These are phyloP conservation scores for Lasiodiplodia theobromae DNA, from an alignment of 2,329 filamentous ascomycete species.

Conservation along the genomic window DNA sequence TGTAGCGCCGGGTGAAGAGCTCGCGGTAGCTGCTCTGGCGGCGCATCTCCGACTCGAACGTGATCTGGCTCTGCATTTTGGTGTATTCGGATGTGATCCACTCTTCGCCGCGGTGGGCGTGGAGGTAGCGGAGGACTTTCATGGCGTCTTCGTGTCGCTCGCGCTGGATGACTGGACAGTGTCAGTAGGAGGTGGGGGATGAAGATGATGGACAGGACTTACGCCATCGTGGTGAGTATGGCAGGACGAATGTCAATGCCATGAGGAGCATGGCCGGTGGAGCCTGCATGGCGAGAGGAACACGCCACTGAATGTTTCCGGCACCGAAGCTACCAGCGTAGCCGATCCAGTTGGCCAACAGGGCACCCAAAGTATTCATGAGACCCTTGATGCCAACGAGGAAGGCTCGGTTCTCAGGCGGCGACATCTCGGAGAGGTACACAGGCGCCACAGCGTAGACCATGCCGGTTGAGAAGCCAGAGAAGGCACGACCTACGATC, in stretches of 20 bases:
- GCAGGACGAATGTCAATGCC: conserved; percentile 32
- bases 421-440: conserved; percentile 3
- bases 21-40: conserved; percentile 27
- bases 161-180: conserved; percentile 33
- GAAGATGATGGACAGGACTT: not conserved
- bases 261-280: conserved; percentile 34
- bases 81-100: conserved; percentile 38
- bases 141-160: conserved; percentile 38
- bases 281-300: conserved; percentile 46
- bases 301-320: conserved; percentile 44
- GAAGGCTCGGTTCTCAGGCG: conserved; percentile 1
- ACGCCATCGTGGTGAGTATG: conserved; percentile 34
- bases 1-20: conserved; percentile 39
- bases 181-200: not conserved
- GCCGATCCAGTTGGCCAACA: conserved; percentile 51
- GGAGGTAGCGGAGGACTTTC: conserved; percentile 39
- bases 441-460: conserved; percentile 3
- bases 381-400: not conserved
- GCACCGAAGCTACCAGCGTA: conserved; percentile 45
- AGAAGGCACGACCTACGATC: not conserved
- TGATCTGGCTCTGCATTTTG: conserved; percentile 42
- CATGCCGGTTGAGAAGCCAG: conserved; percentile 16
- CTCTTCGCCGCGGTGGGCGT: conserved; percentile 34
- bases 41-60: conserved; percentile 37
- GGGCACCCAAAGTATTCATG: conserved; percentile 44